Conservation (phyloP, 2,329 filamentous ascomycete genomes). For the Fusarium keratoplasticum region DNA sequence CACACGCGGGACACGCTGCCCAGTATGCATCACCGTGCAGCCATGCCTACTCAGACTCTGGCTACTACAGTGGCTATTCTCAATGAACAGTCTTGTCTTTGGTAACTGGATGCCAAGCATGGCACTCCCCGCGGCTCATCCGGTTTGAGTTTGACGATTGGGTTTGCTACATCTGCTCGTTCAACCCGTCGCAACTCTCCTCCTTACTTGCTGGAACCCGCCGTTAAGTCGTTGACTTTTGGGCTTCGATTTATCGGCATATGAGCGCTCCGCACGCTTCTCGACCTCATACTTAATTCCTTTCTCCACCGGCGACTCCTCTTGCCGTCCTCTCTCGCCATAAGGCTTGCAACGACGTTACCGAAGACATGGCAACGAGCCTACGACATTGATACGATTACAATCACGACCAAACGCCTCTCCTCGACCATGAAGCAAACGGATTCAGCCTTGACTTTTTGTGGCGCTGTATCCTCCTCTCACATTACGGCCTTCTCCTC, state of each 20-base stretch:
- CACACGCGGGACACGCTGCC: conserved; percentile 49
- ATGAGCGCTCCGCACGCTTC: conserved; percentile 13
- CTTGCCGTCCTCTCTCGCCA: conserved; percentile 26
- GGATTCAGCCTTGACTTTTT: not conserved
- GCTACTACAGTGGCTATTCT: conserved; percentile 64
- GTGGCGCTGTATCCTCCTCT: conserved; percentile 10
- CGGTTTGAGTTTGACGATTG: conserved; percentile 59
- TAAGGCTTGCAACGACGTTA: conserved; percentile 42
- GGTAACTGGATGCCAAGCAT: conserved; percentile 57
- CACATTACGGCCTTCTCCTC: conserved; percentile 17
- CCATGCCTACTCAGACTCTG: conserved; percentile 62
- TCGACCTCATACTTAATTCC: conserved; percentile 10
- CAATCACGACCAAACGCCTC: conserved; percentile 32
- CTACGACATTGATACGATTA: conserved; percentile 40
- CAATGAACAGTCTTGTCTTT: conserved; percentile 68
- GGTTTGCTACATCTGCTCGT: conserved; percentile 62
- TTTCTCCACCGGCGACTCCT: conserved; percentile 9
- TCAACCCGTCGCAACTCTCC: conserved; percentile 61
- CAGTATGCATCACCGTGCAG: conserved; percentile 54
- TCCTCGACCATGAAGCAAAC: conserved; percentile 9
- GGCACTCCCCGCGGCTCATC: conserved; percentile 55
- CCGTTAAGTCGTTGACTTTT: conserved; percentile 54
- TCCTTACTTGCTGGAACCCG: conserved; percentile 61
- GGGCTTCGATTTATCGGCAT: conserved; percentile 29
- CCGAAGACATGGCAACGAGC: conserved; percentile 47